Base-by-base conservation (phyloP, 257 asterid genomes). In the Eucommia ulmoides region DNA sequence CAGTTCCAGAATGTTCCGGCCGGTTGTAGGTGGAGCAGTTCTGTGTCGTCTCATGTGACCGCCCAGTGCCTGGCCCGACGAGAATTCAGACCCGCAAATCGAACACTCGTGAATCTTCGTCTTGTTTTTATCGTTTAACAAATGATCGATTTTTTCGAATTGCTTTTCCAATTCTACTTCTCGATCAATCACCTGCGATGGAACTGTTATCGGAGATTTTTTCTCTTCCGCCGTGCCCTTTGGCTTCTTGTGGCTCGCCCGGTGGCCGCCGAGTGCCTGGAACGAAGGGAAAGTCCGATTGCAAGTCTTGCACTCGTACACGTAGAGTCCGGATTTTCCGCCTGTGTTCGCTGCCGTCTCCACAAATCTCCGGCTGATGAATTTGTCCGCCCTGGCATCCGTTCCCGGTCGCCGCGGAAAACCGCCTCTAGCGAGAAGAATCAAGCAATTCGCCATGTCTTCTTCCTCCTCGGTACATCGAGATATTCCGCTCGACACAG, bases 31-130 rank as follows among this genome's bases (percentile, higher is more conserved):
- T 2, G 76, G 61, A 8, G 75, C 53, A 41, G 53, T 67, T 55
- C 97, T 65, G 26, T 87, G 97, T 48, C 94, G 70, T 55, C 97
- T 68, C 97, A 87, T 87, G 50, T 87, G 97, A 20, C 97, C 97
- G 3, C 97, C 97, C 58, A 87, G 57, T 3, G 97, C 97, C 46
- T 87, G 97, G 0, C 97, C 97, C 25, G 93, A 80, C 1, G 71
- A 76, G 50, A 87, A 87, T 70, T 81, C 85, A 24, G 86, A 59
- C 18, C 96, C 96, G 50, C 94, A 87, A 8, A 87, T 71, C 20
- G 78, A 71, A 53, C 96, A 87, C 77, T 74, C 96, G 3, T 83
- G 96, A 46, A 64, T 76, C 68, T 74, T 84, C 15, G 65, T 41
- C 64, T 67, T 76, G 54, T 24, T 59, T 1, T 42, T 42, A 16